These are phyloP conservation scores for Candida sphagnicola DNA, from an alignment of 805 yeast genomes.

Conservation along the genomic window DNA sequence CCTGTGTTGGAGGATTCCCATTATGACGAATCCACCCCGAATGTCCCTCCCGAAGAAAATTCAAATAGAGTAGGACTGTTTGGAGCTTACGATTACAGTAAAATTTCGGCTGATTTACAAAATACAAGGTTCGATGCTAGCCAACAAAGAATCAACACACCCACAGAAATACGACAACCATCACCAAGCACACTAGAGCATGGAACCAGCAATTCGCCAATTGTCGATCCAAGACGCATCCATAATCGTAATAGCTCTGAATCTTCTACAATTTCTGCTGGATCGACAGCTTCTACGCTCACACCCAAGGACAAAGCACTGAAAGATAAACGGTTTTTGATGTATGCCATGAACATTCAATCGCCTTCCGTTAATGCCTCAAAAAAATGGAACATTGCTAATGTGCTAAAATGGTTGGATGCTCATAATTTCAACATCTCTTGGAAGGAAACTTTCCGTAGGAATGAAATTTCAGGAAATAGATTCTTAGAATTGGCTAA, in stretches of 20 bases:
- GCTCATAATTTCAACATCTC: slow-evolving; percentile 62
- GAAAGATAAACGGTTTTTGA: slow-evolving; percentile 37
- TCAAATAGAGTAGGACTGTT: slow-evolving; percentile 26
- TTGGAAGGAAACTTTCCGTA: slow-evolving; percentile 67
- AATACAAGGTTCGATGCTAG: no score
- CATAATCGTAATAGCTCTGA: slow-evolving; percentile 34
- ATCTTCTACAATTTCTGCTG: slow-evolving; percentile 28
- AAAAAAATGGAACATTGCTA: slow-evolving; percentile 64
- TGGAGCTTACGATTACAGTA: slow-evolving; percentile 25
- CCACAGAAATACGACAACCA: no score
- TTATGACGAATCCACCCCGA: no score
- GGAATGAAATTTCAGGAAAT: slow-evolving; percentile 55
- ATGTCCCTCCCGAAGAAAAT: slow-evolving; percentile 19
- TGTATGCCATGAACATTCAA: slow-evolving; percentile 40
- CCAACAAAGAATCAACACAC: no score
- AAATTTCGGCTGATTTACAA: slow-evolving; percentile 12
- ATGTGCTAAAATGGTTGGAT: slow-evolving; percentile 67
- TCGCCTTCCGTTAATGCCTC: slow-evolving; percentile 11
- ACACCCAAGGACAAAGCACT: slow-evolving; percentile 23
- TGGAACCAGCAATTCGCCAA: not conserved
- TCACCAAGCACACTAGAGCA: slow-evolving; percentile 1
- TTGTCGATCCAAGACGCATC: not conserved
- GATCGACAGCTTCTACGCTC: slow-evolving; percentile 27
- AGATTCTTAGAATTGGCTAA: slow-evolving; percentile 64
- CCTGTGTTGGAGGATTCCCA: slow-evolving; percentile 15